Base-by-base conservation (phyloP, 1,139 yeast species). In the Saccharomycopsis phalli region DNA sequence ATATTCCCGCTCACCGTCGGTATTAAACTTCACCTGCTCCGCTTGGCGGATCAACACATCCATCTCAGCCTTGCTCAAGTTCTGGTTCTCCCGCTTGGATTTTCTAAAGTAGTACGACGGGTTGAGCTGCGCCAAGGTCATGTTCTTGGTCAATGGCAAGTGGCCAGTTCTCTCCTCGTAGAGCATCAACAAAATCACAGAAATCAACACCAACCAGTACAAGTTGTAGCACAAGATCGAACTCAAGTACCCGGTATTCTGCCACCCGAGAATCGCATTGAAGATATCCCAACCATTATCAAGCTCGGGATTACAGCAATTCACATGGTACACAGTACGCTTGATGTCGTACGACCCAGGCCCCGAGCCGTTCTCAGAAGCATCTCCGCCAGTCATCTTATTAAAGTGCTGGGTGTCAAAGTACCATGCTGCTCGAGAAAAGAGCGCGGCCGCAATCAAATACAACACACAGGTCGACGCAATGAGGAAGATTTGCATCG, bases 211-310 rank as follows among this genome's bases (percentile, higher is more conserved):
- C 29, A 80, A 49, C 96, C 96, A 87, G 65, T 86, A 87, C 37
- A 82, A 52, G 63, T 83, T 84, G 66, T 87, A 87, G 38, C 87
- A 72, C 36, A 86, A 65, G 47, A 87, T 86, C 1, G 94, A 81
- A 41, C 94, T 94, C 55, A 83, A 74, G 49, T 94, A 86, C 45
- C 95, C 95, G 44, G 87, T 71, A 61, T 84, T 84, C 65, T 83
- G 94, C 95, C 95, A 84, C 50, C 94, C 94, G 41, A 84, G 63
- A 42, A 83, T 60, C 10, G 94, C 81, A 55, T 84, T 86, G 71
- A 87, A 86, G 47, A 87, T 75, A 74, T 82, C 93, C 95, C 95
- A 87, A 64, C 93, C 93, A 47, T 83, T 79, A 58, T 86, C 94
- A 37, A 69, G 68, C 61, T 79, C 83, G 28, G 94, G 94, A 63